Base-by-base conservation (phyloP, 2,329 filamentous ascomycete species). In the Neobulgaria alba region DNA sequence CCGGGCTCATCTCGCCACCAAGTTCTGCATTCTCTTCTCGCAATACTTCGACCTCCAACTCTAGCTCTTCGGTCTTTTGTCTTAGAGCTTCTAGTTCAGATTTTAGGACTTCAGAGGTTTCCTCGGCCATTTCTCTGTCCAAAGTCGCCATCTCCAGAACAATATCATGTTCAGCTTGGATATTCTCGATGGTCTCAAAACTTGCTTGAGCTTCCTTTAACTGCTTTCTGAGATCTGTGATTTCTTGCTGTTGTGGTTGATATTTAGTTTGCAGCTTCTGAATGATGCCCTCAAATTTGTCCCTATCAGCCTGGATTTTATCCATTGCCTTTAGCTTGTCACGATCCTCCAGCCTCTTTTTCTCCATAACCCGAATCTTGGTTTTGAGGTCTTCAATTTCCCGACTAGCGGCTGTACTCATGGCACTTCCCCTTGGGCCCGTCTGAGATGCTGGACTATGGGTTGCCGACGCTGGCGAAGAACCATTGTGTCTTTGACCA, bases 81-180 rank as follows among this genome's bases (percentile, higher is more conserved):
- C 86, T 85, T 39, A 94, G 61, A 2, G 77, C 73, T 29, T 94
- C 85, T 17, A 93, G 67, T 57, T 98, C 89, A 1, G 76, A 73
- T 59, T 88, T 92, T 37, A 83, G 69, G 14, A 82, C 78, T 51
- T 96, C 92, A 1, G 85, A 82, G 32, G 80, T 87, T 63, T 95
- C 90, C 61, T 98, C 89, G 0, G 92, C 92, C 85, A 96, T 94
- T 62, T 98, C 90, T 33, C 86, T 79, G 59, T 98, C 92, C 18
- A 98, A 68, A 0, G 85, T 82, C 5, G 88, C 87, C 63, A 92
- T 76, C 63, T 98, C 92, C 56, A 95, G 66, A 5, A 84, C 77
- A 3, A 81, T 75, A 20, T 96, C 92, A 60, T 93, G 81, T 51
- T 95, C 88, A 5, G 85, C 83, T 58, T 92, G 82, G 39, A 83